Base-by-base conservation (phyloP, 2,329 filamentous ascomycete genomes). In the Aspergillus eucalypticola region DNA sequence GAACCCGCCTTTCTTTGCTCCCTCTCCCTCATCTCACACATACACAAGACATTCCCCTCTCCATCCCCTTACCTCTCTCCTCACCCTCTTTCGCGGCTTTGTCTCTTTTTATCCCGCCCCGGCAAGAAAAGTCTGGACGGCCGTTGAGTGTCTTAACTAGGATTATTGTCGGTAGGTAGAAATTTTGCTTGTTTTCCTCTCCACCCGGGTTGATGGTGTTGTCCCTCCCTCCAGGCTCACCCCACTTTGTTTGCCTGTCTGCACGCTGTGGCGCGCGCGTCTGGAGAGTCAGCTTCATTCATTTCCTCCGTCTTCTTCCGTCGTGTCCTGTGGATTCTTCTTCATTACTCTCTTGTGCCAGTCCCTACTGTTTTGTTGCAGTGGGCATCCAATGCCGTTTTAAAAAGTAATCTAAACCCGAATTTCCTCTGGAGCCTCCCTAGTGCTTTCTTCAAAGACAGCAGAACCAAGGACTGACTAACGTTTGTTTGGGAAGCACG, bases 221-320 rank as follows among this genome's bases (percentile, higher is more conserved):
- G 50, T 55, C 57, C 29, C 32, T 49, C 57, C 27, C 11, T 42
- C 41, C 35, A 38, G 29, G 53, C 46, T 56, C 54, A 35, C 46
- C 49, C 58, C 53, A 55, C 53, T 55, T 44, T 55, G 41, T 46
- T 55, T 55, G 53, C 53, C 53, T 55, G 53, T 41, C 44, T 49
- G 25, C 44, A 27, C 29, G 53, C 53, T 46, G 53, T 55, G 53
- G 53, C 53, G 39, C 53, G 39, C 53, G 53, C 53, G 53, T 55
- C 53, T 55, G 53, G 53, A 44, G 51, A 55, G 53, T 55, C 53
- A 55, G 53, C 53, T 32, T 54, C 42, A 49, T 56, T 58, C 42
- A 49, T 56, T 58, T 27, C n/a, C 44, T 54, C 42, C 42, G 38
- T 50, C 55, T 27, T 38, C 46, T 23, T 38, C 38, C 32, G 32